phyloP scores from a whole-genome alignment of 2,329 filamentous ascomycete species.

The Chaetomium globosum region DNA sequence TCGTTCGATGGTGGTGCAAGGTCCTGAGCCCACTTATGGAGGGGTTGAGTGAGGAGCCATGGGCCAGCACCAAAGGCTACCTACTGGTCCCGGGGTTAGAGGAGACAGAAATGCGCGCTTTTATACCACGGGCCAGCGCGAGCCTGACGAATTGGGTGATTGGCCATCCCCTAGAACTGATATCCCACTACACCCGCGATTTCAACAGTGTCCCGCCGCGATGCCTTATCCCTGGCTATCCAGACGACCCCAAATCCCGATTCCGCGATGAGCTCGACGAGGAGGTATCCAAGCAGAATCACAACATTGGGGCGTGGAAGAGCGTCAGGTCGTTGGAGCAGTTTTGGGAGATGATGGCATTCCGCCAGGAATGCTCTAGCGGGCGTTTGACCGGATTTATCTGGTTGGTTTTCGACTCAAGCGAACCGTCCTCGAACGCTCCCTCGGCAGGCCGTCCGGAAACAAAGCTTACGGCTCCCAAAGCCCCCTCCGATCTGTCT shows the following conservation, averaged over 20 bases:
- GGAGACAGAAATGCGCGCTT: conserved; percentile 73
- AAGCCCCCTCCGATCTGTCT: conserved; percentile 38
- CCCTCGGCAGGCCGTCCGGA: not conserved
- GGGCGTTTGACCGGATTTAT: conserved; percentile 91
- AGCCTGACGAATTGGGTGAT: conserved; percentile 67
- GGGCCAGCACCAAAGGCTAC: conserved; percentile 68
- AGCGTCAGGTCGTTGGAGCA: conserved; percentile 81
- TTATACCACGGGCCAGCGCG: conserved; percentile 63
- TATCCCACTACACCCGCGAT: conserved; percentile 64
- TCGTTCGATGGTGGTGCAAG: conserved; percentile 95
- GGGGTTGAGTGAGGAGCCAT: conserved; percentile 44
- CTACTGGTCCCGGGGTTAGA: conserved; percentile 87
- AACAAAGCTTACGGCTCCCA: conserved; percentile 38
- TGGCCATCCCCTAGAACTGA: conserved; percentile 68
- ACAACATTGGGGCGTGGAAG: conserved; percentile 72
- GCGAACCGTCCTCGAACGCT: not conserved
- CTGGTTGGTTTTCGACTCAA: conserved; percentile 80
- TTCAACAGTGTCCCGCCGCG: conserved; percentile 69
- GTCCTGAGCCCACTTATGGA: conserved; percentile 76
- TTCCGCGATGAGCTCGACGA: conserved; percentile 89
- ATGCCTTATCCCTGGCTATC: conserved; percentile 85
- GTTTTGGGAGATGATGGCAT: conserved; percentile 99
- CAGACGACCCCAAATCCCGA: conserved; percentile 91
- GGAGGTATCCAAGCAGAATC: conserved; percentile 66
- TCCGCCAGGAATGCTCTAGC: conserved; percentile 90